Percentiles rank a stretch among this genome's conserved stretches.
These are phyloP conservation scores for Exsudoporus floridanus DNA, from an alignment of 1,284 basidiomycete genomes.

Conservation along the genomic window DNA sequence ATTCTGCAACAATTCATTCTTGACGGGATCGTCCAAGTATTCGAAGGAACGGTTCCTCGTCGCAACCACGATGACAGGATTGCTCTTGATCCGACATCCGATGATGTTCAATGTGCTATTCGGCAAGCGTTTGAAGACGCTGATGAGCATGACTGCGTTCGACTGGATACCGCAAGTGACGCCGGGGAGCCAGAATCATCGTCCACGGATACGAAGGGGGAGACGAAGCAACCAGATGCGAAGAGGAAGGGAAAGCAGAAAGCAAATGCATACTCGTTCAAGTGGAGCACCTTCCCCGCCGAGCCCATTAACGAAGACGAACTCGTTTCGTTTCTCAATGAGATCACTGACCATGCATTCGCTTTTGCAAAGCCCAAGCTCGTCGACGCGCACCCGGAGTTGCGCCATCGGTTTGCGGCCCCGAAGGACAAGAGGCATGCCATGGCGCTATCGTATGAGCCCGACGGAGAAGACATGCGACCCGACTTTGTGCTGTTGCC, in stretches of 20 bases:
- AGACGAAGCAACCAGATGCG: neutral
- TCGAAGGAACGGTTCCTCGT: neutral
- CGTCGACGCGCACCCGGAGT: neutral
- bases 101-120: neutral
- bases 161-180: neutral
- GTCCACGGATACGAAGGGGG: neutral
- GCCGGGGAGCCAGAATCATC: neutral
- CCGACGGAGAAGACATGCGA: slow-evolving; percentile 13
- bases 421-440: neutral
- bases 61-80: neutral
- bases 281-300: slow-evolving; percentile 3
- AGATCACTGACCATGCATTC: slow-evolving; percentile 1
- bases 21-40: slow-evolving; percentile 1
- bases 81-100: neutral
- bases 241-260: neutral
- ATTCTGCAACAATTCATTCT: neutral
- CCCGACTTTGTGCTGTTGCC: slow-evolving; percentile 18
- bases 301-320: slow-evolving; percentile 1
- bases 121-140: slow-evolving; percentile 7
- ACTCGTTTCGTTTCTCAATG: slow-evolving; percentile 13
- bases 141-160: neutral
- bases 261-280: neutral
- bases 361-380: neutral
- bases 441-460: slow-evolving; percentile 11
- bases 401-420: slow-evolving; percentile 8